Base-by-base conservation (phyloP, 2,329 filamentous ascomycete genomes). In the Monosporascus sp. region DNA sequence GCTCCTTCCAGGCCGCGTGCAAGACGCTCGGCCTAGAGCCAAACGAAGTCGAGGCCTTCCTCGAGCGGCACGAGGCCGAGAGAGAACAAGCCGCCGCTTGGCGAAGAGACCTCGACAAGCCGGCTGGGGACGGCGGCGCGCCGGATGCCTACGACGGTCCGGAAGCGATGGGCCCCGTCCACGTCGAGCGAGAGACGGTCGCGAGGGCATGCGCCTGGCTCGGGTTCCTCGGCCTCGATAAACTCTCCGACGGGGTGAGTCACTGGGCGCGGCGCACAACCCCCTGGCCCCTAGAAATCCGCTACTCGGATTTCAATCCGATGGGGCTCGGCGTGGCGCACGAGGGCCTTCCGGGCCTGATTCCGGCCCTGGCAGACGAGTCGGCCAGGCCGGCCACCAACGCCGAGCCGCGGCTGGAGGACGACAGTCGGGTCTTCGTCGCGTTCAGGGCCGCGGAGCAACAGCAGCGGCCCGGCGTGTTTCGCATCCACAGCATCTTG, bases 1-100 rank as follows among this genome's bases (percentile, higher is more conserved):
- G 16, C 14, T 51, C 49, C n/a, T 51, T 51, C 40, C 49, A 51
- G 20, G 14, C n/a, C 19, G 49, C 49, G 17, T 51, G 49, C 38
- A 22, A 45, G 8, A 7, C 11, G 3, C 49, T 51, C 17, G 3
- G 17, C 16, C 26, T 51, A 5, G 26, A 46, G 14, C 11, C 38
- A 7, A 20, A 16, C 14, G 41, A 51, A n/a, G 41, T 37, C 27
- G 17, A 45, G n/a, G 24, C 14, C 19, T 51, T 51, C 27, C 49
- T 51, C 19, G 17, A 17, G 11, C 16, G 22, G 11, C 16, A 51
- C 17, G 40, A 31, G 4, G 20, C 27, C 7, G 35, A 14, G n/a
- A 41, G 9, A 40, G 20, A 50, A 3, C 48, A 24, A 31, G 31
- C 47, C 8, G 17, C 8, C 26, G 22, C 19, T n/a, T 49, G 26